These are phyloP conservation scores for Flaveria sonorensis DNA, from an alignment of 129 eudicot species.

Conservation along the genomic window DNA sequence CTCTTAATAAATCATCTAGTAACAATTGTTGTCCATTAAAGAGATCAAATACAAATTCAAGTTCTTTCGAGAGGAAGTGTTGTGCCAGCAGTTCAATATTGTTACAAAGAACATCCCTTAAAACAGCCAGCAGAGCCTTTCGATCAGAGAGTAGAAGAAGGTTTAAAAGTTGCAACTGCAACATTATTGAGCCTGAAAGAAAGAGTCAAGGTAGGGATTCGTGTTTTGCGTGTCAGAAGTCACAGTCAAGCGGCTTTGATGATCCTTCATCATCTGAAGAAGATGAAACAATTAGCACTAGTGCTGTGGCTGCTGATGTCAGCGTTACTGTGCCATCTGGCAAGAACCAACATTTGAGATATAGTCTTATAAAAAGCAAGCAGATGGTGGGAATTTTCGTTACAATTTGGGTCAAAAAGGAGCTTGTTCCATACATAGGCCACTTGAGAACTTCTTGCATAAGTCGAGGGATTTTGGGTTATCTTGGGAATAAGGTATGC, in stretches of 20 bases:
- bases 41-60: conserved; percentile 33
- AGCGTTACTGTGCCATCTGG: conserved; percentile 27
- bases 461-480: conserved; percentile 70
- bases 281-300: conserved; percentile 40
- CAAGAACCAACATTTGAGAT: conserved; percentile 45
- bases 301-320: conserved; percentile 38
- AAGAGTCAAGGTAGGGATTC: conserved; percentile 52
- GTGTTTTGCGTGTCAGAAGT: conserved; percentile 59
- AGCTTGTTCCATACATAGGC: conserved; percentile 56
- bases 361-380: conserved; percentile 61
- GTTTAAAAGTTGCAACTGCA: conserved; percentile 65
- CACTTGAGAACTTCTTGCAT: conserved; percentile 66
- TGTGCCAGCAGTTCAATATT: conserved; percentile 42
- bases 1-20: conserved; percentile 45
- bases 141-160: conserved; percentile 54
- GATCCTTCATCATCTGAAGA: conserved; percentile 62
- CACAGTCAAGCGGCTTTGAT: conserved; percentile 39
- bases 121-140: conserved; percentile 51
- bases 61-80: conserved; percentile 34
- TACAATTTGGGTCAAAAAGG: conserved; percentile 62
- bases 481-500: conserved; percentile 73
- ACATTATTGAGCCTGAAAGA: conserved; percentile 42
- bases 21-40: conserved; percentile 21
- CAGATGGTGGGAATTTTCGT: conserved; percentile 78
- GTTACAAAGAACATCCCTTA: conserved; percentile 56